These are phyloP conservation scores for Ogataea saltuana DNA, from an alignment of 805 yeast species.

Conservation along the genomic window DNA sequence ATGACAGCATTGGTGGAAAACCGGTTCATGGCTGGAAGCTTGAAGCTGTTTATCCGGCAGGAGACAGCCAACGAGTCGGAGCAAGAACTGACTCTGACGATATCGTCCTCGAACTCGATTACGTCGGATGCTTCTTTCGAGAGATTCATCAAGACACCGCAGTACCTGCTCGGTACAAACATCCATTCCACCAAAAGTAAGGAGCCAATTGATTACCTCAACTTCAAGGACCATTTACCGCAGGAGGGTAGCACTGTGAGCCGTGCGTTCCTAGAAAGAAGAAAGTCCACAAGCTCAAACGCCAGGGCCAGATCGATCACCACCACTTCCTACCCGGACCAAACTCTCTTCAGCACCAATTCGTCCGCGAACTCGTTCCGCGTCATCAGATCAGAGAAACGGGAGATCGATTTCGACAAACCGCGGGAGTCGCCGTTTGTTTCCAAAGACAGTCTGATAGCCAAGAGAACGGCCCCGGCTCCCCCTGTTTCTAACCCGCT, in stretches of 20 bases:
- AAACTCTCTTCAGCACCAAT: constrained; percentile 9
- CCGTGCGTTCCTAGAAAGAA: constrained; percentile 10
- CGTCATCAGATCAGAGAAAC: constrained; percentile 62
- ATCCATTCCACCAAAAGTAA: constrained; percentile 23
- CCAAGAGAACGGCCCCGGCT: constrained; percentile 71
- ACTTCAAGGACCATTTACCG: constrained; percentile 47
- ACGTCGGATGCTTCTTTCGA: constrained; percentile 42
- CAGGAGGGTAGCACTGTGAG: constrained; percentile 6
- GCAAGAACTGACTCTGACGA: constrained; percentile 27
- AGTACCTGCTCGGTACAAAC: constrained; percentile 51
- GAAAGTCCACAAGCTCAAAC: constrained; percentile 25
- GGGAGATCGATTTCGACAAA: constrained; percentile 81
- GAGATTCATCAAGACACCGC: constrained; percentile 63
- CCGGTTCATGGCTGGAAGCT: constrained; percentile 33
- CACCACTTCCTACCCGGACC: constrained; percentile 25
- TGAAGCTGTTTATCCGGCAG: constrained; percentile 25
- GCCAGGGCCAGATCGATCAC: constrained; percentile 34
- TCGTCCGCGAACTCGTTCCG: constrained; percentile 49
- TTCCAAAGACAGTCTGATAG: constrained; percentile 52
- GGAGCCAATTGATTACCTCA: constrained; percentile 52
- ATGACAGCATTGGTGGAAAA: constrained; percentile 40
- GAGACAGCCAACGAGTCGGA: constrained; percentile 3
- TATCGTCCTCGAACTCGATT: constrained; percentile 56
- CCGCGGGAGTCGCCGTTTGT: constrained; percentile 73
- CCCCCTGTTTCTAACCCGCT: constrained; percentile 62